These are phyloP conservation scores for Guadua angustifolia DNA, from an alignment of 176 grass and related monocot species.

Conservation along the genomic window DNA sequence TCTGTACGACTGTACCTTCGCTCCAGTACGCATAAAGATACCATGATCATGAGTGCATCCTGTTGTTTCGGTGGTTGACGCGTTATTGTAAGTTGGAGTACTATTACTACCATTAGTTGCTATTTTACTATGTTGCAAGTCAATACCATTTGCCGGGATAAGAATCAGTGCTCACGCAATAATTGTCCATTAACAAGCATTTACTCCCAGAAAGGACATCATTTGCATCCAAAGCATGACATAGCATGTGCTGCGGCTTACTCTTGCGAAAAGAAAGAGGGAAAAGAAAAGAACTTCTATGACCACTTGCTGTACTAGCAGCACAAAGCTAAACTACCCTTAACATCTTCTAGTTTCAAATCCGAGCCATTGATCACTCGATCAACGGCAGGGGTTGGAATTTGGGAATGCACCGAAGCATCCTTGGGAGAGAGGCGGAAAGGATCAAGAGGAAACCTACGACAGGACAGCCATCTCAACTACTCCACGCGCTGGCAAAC, in stretches of 20 bases:
- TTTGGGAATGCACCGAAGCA: background rate
- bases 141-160: background rate
- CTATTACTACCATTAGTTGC: background rate
- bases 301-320: background rate
- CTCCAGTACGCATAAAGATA: slow-evolving; percentile 45
- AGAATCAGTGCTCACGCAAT: background rate
- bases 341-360: background rate
- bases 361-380: background rate
- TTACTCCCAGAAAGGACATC: background rate
- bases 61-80: slow-evolving; percentile 32
- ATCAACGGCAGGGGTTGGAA: background rate
- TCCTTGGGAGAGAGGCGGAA: background rate
- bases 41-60: slow-evolving; percentile 26
- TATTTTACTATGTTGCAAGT: background rate
- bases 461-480: too few species aligned
- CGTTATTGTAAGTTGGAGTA: slow-evolving; percentile 13
- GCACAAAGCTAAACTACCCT: background rate
- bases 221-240: background rate
- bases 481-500: slow-evolving; percentile 11
- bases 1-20: slow-evolving; percentile 48
- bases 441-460: background rate
- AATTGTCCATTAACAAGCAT: background rate
- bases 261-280: background rate
- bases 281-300: background rate
- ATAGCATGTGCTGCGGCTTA: background rate